Conservation (phyloP, 495 filamentous ascomycete species). For the Aspergillus biplanus region DNA sequence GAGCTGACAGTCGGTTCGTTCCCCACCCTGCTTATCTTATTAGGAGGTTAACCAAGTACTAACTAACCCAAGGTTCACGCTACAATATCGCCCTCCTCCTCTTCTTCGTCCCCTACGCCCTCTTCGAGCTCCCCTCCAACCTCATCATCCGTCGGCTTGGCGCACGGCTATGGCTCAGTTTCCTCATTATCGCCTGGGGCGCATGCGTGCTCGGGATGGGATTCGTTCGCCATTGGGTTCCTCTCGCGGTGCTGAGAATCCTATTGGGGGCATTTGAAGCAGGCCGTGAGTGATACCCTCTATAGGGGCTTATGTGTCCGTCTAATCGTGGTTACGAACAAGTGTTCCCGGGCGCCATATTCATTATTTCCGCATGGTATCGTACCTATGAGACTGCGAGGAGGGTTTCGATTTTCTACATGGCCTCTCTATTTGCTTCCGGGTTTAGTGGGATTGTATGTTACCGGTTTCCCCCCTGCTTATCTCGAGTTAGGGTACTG, state of each 20-base stretch:
- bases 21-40: background rate
- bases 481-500: background rate
- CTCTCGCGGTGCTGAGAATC: background rate
- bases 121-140: slow-evolving; percentile 9
- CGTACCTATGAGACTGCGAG: background rate
- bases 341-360: background rate
- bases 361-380: slow-evolving; percentile 5
- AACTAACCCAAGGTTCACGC: background rate
- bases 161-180: background rate
- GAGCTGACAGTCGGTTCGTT: background rate
- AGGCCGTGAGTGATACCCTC: background rate
- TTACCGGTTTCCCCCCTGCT: background rate
- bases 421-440: background rate
- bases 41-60: background rate
- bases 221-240: background rate
- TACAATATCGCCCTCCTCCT: slow-evolving; percentile 3
- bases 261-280: background rate
- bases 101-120: slow-evolving; percentile 8
- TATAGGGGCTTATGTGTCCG: background rate
- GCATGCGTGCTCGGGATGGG: slow-evolving; percentile 4
- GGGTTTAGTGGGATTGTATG: slow-evolving; percentile 7
- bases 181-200: slow-evolving; percentile 4
- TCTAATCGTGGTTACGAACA: background rate
- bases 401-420: slow-evolving; percentile 1
- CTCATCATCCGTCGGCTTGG: slow-evolving; percentile 4